phyloP scores from a whole-genome alignment of 2,329 filamentous ascomycete genomes.

The Paraphoma sp. region DNA sequence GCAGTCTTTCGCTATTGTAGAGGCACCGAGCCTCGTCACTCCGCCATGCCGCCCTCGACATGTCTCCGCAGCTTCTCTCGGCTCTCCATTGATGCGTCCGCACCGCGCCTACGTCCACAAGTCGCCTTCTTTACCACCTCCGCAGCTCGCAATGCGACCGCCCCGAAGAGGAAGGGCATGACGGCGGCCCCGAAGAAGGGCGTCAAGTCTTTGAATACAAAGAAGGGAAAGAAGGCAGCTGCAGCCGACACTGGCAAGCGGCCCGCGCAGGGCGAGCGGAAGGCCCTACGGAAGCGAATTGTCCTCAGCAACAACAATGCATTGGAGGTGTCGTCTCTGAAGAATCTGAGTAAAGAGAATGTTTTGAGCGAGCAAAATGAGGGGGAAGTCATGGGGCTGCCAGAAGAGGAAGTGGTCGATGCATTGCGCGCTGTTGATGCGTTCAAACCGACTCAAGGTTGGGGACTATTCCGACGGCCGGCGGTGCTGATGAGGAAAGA shows the following conservation, averaged over 20 bases:
- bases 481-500: conserved; percentile 80
- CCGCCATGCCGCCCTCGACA: conserved; percentile 39
- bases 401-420: conserved; percentile 72
- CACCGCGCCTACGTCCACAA: conserved; percentile 32
- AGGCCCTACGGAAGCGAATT: conserved; percentile 85
- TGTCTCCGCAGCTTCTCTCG: conserved; percentile 43
- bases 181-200: conserved; percentile 43
- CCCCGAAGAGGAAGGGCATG: conserved; percentile 35
- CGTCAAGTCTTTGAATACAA: conserved; percentile 50
- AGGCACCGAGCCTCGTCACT: conserved; percentile 29
- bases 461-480: conserved; percentile 84
- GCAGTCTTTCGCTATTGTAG: conserved; percentile 31
- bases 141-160: conserved; percentile 31
- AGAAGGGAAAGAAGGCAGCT: conserved; percentile 51
- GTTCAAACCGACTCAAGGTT: conserved; percentile 89
- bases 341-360: conserved; percentile 65
- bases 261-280: conserved; percentile 79
- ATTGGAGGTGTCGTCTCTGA: conserved; percentile 73
- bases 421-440: conserved; percentile 82
- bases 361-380: conserved; percentile 53
- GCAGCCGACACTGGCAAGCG: conserved; percentile 55
- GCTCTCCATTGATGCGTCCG: conserved; percentile 37
- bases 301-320: conserved; percentile 95
- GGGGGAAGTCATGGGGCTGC: conserved; percentile 73
- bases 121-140: conserved; percentile 46